phyloP scores from a whole-genome alignment of 208 protist genomes.

The Acanthamoeba lugdunensis region DNA sequence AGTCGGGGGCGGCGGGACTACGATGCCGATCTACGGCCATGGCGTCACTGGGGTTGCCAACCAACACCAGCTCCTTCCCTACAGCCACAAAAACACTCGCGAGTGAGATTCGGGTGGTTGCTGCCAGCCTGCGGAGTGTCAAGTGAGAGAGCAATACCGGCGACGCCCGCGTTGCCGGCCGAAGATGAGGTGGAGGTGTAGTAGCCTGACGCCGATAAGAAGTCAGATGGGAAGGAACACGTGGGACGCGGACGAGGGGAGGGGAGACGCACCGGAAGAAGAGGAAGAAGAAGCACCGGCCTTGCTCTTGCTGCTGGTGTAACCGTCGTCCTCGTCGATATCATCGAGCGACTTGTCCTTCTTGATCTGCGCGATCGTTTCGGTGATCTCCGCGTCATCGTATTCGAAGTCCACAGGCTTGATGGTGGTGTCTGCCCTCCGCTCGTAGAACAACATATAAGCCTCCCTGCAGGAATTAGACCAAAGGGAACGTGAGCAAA shows the following conservation, averaged over 20 bases:
- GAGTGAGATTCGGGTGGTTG: no score
- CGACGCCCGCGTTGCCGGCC: not conserved
- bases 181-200: slow-evolving; percentile 8
- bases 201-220: not conserved
- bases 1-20: not conserved
- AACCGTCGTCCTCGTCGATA: not conserved
- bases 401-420: slow-evolving; percentile 13
- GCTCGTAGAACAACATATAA: slow-evolving; percentile 30
- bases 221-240: not conserved
- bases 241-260: not conserved
- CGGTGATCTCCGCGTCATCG: slow-evolving; percentile 20
- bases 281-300: not conserved
- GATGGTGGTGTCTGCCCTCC: slow-evolving; percentile 2
- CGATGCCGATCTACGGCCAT: not conserved
- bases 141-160: not conserved
- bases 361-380: not conserved
- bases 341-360: slow-evolving; percentile 22
- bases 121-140: not conserved
- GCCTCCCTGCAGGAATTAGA: not conserved
- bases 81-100: no score
- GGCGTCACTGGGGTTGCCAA: not conserved
- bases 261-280: not conserved
- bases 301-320: not conserved
- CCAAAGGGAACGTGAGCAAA: not conserved
- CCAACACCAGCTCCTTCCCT: not conserved